A percentile compares a stretch with the other conserved stretches of the same genome.
Evolutionary conservation across 495 filamentous ascomycete genomes (phyloP).

Genomic region (Oleoguttula mirabilis): DNA sequence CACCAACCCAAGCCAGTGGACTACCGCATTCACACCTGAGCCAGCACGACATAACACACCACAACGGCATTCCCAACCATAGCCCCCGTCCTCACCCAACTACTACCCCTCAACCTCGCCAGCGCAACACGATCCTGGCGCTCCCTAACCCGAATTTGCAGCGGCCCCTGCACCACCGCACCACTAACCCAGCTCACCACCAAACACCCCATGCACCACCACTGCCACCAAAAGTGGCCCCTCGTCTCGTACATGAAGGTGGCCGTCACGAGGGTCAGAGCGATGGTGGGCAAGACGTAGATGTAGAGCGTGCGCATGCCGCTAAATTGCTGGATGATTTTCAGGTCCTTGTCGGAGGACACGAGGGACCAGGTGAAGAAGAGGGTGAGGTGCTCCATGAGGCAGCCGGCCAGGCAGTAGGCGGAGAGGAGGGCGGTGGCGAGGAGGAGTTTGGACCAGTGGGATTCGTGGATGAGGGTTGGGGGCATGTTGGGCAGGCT

Average conservation of each 20-base stretch:
- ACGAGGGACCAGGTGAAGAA: not conserved
- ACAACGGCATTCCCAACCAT: slow-evolving; percentile 1
- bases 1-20: too few species aligned
- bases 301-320: not conserved
- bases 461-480: not conserved
- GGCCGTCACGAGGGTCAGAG: not conserved
- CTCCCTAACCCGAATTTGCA: not conserved
- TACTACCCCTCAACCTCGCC: not conserved
- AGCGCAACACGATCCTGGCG: not conserved
- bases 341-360: not conserved
- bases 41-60: too few species aligned
- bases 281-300: not conserved
- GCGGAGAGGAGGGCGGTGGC: slow-evolving; percentile 6
- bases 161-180: not conserved
- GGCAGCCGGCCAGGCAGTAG: slow-evolving; percentile 1
- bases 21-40: too few species aligned
- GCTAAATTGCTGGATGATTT: not conserved
- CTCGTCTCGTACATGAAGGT: not conserved
- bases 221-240: not conserved
- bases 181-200: not conserved
- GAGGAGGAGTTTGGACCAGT: not conserved
- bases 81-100: not conserved
- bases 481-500: too few species aligned
- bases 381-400: not conserved
- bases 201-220: not conserved